Percentiles rank a stretch among this genome's conserved stretches.
Evolutionary conservation across 192 early-diverging fungal species (phyloP).

Genomic region (Linnemannia zychae): DNA sequence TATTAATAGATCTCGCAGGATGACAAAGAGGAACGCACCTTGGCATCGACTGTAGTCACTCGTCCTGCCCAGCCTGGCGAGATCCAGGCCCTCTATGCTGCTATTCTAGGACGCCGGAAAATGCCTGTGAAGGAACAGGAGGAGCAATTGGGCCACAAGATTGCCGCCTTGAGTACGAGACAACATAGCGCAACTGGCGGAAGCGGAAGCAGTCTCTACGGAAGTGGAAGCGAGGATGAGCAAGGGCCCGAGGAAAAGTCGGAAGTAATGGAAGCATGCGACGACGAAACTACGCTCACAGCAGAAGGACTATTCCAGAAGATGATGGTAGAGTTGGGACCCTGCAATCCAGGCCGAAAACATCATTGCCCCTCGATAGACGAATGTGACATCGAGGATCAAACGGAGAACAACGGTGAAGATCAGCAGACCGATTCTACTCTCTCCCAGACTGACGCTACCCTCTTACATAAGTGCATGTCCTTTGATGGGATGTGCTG

Average conservation of each 20-base stretch:
- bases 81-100: background rate
- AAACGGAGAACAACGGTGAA: background rate
- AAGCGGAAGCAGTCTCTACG: slow-evolving; percentile 17
- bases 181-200: background rate
- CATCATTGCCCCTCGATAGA: background rate
- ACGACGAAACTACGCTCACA: background rate
- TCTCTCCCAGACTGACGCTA: too few species aligned
- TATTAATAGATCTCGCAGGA: background rate
- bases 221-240: slow-evolving; percentile 6
- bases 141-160: background rate
- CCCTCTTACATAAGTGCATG: background rate
- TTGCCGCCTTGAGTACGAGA: background rate
- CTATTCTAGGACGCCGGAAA: background rate
- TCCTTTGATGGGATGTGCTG: background rate
- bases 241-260: background rate
- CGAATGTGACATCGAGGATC: background rate
- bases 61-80: background rate
- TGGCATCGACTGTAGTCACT: background rate
- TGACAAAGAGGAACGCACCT: background rate
- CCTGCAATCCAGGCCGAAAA: background rate
- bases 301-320: background rate
- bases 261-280: background rate
- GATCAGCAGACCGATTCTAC: background rate
- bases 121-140: background rate
- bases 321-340: background rate